Conservation (phyloP, 257 asterid genomes). For the Solanum medicagineum region DNA sequence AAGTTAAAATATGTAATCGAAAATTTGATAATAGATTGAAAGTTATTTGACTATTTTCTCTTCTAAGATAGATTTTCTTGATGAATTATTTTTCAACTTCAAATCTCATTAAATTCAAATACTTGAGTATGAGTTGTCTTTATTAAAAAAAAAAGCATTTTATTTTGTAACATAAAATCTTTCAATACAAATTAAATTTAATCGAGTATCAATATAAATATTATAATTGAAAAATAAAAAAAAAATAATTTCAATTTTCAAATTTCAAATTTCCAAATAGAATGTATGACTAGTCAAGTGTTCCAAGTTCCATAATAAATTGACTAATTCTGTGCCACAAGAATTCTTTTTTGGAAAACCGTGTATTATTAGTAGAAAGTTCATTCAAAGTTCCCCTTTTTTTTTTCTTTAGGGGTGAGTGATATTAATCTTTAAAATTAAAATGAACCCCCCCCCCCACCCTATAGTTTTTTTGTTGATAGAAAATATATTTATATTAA, state of each 20-base stretch:
- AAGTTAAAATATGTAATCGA: no score
- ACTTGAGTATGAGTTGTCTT: neutral
- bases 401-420: no score
- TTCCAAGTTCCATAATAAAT: neutral
- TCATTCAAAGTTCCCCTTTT: no score
- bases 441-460: no score
- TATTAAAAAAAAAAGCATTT: neutral
- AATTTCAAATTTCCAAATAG: neutral
- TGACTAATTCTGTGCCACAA: neutral
- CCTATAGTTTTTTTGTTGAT: no score
- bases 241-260: no score
- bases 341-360: neutral
- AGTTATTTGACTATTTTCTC: no score
- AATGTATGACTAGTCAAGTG: neutral
- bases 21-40: no score
- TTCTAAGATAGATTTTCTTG: no score
- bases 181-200: neutral
- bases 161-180: neutral
- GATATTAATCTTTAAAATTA: neutral
- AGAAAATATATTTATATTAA: neutral
- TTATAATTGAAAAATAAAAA: no score
- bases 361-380: neutral
- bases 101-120: fast-evolving
- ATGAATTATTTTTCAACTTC: neutral
- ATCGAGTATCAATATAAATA: fast-evolving